Evolutionary conservation across 139 green algal species (phyloP), one percentile per base, ranked within the genome.

Genomic region (Eudorina sp.): DNA sequence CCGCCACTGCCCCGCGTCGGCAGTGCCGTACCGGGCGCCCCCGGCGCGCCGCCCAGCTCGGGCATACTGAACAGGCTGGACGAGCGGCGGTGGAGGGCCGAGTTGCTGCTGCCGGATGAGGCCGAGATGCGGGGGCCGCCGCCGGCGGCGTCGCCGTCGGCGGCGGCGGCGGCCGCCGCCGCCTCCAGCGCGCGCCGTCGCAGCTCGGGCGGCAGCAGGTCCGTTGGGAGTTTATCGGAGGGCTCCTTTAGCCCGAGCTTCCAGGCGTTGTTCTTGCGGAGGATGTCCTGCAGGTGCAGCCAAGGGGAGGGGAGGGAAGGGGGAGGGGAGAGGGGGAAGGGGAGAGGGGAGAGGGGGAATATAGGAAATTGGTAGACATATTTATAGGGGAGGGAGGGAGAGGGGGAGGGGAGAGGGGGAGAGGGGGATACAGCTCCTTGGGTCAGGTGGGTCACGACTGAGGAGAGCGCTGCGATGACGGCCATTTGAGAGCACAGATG

Each of bases 231-330:
- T 43, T 78, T 86, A 23, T 86, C 41, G 1, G 43, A 23, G 27
- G 85, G 90, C 69, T 85, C 48, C 34, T 84, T 74, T 3, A 92
- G 46, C 6, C 90, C 90, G 36, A 92, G 85, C 58, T 82, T 81
- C 90, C 85, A 90, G 34, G 87, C 88, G 60, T 92, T 89, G 48
- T 92, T 88, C 79, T 89, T 88, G 36, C 84, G 78, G 1, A 85
- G 23, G 11, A 23, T 53, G 58, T 85, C 78, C 78, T 85, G 40
- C 0, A 27, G 31, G 38, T 13, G 70, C n/a, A n/a, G n/a, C n/a
- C n/a, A n/a, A n/a, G 40, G 43, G 7, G 21, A 3, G 43, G 40
- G 70, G 38, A 27, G 13, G 6, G 70, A 72, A 16, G 23, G 62
- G 62, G 62, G 62, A 29, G 3, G 34, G 36, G 45, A 1, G 8